phyloP scores from a whole-genome alignment of 1,284 basidiomycete genomes.

The Trametes versicolor region DNA sequence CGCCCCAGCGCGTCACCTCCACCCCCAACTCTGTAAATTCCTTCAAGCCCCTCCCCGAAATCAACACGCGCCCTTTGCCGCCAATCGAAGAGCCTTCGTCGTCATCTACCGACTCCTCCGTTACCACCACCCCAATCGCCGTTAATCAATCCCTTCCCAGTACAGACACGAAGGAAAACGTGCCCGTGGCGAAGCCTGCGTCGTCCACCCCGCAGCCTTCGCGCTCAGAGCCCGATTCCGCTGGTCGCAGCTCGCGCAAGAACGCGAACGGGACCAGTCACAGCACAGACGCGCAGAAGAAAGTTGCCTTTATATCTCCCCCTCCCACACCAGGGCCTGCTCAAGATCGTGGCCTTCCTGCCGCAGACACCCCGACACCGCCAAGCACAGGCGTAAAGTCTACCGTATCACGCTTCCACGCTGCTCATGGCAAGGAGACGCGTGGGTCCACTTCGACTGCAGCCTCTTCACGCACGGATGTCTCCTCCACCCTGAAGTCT shows the following conservation, averaged over 20 bases:
- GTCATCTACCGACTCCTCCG: slow-evolving; percentile 45
- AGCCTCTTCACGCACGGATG: slow-evolving; percentile 53
- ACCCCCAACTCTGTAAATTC: slow-evolving; percentile 60
- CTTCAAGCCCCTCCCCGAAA: slow-evolving; percentile 76
- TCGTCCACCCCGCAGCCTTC: slow-evolving; percentile 47
- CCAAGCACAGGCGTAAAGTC: slow-evolving; percentile 59
- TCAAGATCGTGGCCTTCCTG: slow-evolving; percentile 48
- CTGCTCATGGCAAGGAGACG: slow-evolving; percentile 72
- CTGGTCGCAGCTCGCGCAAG: slow-evolving; percentile 64
- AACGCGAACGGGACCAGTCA: slow-evolving; percentile 52
- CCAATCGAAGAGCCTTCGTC: slow-evolving; percentile 53
- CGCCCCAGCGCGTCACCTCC: slow-evolving; percentile 54
- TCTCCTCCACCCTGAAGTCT: slow-evolving; percentile 49
- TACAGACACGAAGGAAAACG: slow-evolving; percentile 39
- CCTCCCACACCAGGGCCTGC: slow-evolving; percentile 66
- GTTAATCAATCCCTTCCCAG: slow-evolving; percentile 36
- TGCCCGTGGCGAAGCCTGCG: slow-evolving; percentile 38
- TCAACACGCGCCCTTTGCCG: slow-evolving; percentile 60
- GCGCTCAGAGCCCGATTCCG: slow-evolving; percentile 53
- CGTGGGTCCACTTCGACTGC: slow-evolving; percentile 73
- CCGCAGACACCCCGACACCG: slow-evolving; percentile 50
- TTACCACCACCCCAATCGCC: slow-evolving; percentile 47
- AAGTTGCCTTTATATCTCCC: slow-evolving; percentile 86
- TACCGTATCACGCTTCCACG: slow-evolving; percentile 78
- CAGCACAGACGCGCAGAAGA: slow-evolving; percentile 70